A percentile compares a stretch with the other conserved stretches of the same genome.
Conservation (phyloP, 2,329 filamentous ascomycete genomes). For the Aureobasidium sp. region DNA sequence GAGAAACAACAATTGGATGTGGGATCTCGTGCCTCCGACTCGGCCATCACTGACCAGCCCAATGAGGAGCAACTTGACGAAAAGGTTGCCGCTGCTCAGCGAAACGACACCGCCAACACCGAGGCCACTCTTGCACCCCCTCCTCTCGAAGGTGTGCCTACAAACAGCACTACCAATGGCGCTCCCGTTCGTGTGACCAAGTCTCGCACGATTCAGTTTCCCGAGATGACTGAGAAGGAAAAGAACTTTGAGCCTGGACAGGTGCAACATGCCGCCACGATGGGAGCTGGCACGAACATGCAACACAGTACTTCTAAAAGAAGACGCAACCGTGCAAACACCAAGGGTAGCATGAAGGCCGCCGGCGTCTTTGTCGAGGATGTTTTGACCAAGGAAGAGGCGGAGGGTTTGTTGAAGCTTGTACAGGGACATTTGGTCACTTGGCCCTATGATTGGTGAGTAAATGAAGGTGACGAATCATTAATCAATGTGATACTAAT, state of each 20-base stretch:
- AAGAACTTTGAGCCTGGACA: constrained; percentile 17
- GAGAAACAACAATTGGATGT: constrained; percentile 17
- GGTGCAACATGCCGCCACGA: constrained; percentile 20
- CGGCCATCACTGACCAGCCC: constrained; percentile 15
- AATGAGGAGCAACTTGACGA: constrained; percentile 22
- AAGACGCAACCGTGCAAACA: constrained; percentile 61
- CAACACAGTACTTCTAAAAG: constrained; percentile 34
- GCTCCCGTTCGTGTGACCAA: constrained; percentile 5
- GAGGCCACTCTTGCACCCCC: background rate
- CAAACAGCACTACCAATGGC: background rate
- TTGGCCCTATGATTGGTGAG: constrained; percentile 87
- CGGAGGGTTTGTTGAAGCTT: constrained; percentile 72
- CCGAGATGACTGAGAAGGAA: constrained; percentile 20
- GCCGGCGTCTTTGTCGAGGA: constrained; percentile 58
- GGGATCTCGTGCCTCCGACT: constrained; percentile 17
- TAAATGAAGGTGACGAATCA: constrained; percentile 14
- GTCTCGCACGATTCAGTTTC: constrained; percentile 29
- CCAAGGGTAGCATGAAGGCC: constrained; percentile 59
- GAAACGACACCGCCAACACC: constrained; percentile 25
- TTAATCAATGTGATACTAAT: constrained; percentile 18
- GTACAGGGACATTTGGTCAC: constrained; percentile 83
- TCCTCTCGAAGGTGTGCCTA: background rate
- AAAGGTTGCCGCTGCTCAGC: constrained; percentile 18
- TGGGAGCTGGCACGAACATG: constrained; percentile 11
- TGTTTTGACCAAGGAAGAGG: constrained; percentile 64